Base-by-base conservation (phyloP, 805 yeast genomes). In the Candida orba region DNA sequence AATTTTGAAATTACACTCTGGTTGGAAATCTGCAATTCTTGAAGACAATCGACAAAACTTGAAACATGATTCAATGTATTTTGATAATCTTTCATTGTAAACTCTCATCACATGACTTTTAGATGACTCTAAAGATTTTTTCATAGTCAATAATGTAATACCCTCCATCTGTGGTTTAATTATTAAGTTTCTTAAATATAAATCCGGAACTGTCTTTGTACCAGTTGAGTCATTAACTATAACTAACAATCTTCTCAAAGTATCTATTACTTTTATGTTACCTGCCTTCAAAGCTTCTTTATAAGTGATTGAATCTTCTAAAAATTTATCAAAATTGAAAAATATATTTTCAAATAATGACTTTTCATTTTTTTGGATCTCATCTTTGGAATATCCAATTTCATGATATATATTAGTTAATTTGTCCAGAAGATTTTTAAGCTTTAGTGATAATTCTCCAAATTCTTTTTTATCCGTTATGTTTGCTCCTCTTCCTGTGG, bases 381-480 rank as follows among this genome's bases (percentile, higher is more conserved):
- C 81, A 8, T 58, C 53, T n/a, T 66, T 57, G 1, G 80, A 67
- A 53, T 73, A 77, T 1, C 85, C 85, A 34, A 79, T 78, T 45
- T 68, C 71, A 39, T 65, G 64, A 54, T 77, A 77, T 9, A 76
- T 68, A 5, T 54, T 52, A 40, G 72, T 68, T n/a, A 78, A 56
- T 41, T 73, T 71, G 17, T 59, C 60, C 32, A 69, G 49, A 8
- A 55, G 47, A 7, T 27, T 42, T 6, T 54, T 37, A 2, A 56
- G 46, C 27, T 52, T 52, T 6, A 33, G 8, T 1, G 57, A 48
- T 6, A 56, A 51, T 31, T 49, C 44, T 1, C 49, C 37, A 36
- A 51, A 54, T 18, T 45, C 45, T 14, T 41, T 40, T 4, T 37
- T 44, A 18, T 43, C 41, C 37, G 39, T 20, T 31, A 44, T 25